Conservation (phyloP, 345 rosid species). For the Linum usitatissimum region DNA sequence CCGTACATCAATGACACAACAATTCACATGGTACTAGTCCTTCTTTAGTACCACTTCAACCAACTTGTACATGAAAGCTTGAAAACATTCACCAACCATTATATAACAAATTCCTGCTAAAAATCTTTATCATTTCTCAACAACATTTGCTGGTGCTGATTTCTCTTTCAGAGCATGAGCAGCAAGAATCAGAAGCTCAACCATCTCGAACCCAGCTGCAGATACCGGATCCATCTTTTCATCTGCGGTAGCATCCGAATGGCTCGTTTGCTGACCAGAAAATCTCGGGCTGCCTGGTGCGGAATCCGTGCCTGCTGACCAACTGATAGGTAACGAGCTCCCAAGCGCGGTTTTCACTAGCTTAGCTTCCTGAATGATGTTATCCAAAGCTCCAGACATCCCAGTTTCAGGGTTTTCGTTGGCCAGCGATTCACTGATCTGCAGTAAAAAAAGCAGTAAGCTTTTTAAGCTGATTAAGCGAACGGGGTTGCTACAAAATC, state of each 20-base stretch:
- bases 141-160: conserved; percentile 9
- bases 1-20: background rate
- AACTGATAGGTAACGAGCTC: conserved; percentile 75
- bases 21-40: background rate
- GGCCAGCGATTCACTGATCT: conserved; percentile 49
- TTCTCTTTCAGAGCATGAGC: conserved; percentile 46
- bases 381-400: conserved; percentile 34
- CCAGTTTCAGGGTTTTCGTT: conserved; percentile 24
- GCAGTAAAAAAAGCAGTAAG: conserved; percentile 12
- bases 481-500: background rate
- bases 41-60: too few relatives aligned
- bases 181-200: conserved; percentile 78
- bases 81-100: background rate
- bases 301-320: conserved; percentile 65
- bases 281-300: conserved; percentile 25
- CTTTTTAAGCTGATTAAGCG: background rate
- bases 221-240: conserved; percentile 63
- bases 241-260: conserved; percentile 20
- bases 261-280: conserved; percentile 10
- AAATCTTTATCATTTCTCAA: conserved; percentile 9
- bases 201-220: conserved; percentile 96
- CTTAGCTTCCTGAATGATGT: conserved; percentile 57
- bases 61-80: background rate
- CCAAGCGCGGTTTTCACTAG: conserved; percentile 87
- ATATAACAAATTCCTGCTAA: conserved; percentile 2